Percentiles rank a stretch among this genome's conserved stretches.
phyloP scores from a whole-genome alignment of 495 filamentous ascomycete genomes.

The Xylaria palmicola region DNA sequence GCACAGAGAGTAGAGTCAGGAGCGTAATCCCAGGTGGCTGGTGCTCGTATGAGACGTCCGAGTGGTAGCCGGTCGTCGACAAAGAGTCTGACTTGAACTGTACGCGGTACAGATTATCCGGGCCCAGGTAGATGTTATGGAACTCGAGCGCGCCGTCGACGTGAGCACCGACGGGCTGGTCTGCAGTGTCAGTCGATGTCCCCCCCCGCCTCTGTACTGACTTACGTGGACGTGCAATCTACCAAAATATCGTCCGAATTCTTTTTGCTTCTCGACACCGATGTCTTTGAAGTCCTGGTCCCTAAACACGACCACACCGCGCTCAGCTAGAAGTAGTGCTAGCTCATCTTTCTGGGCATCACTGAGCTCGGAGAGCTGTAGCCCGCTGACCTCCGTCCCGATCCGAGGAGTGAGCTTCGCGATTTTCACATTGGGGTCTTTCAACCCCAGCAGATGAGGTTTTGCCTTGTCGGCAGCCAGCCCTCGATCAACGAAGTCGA shows the following conservation, averaged over 20 bases:
- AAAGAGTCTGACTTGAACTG: slow-evolving; percentile 46
- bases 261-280: slow-evolving; percentile 57
- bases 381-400: slow-evolving; percentile 69
- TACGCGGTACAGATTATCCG: slow-evolving; percentile 44
- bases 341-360: slow-evolving; percentile 74
- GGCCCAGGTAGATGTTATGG: slow-evolving; percentile 51
- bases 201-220: neutral
- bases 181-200: neutral
- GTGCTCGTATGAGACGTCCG: slow-evolving; percentile 67
- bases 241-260: slow-evolving; percentile 66
- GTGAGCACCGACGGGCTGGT: slow-evolving; percentile 43
- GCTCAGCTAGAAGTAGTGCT: slow-evolving; percentile 66
- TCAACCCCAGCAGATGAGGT: slow-evolving; percentile 52
- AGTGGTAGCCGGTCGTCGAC: slow-evolving; percentile 44
- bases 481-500: slow-evolving; percentile 60
- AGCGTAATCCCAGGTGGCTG: slow-evolving; percentile 79
- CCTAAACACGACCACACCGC: slow-evolving; percentile 74
- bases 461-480: slow-evolving; percentile 57
- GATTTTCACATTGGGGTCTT: slow-evolving; percentile 38
- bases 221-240: slow-evolving; percentile 61
- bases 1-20: slow-evolving; percentile 66
- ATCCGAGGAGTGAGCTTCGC: slow-evolving; percentile 67
- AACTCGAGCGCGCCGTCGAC: slow-evolving; percentile 44
- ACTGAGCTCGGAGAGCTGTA: slow-evolving; percentile 65
- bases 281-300: slow-evolving; percentile 66